Evolutionary conservation across 164 flowering plant species (phyloP).

Genomic region (Amborella trichopoda): DNA sequence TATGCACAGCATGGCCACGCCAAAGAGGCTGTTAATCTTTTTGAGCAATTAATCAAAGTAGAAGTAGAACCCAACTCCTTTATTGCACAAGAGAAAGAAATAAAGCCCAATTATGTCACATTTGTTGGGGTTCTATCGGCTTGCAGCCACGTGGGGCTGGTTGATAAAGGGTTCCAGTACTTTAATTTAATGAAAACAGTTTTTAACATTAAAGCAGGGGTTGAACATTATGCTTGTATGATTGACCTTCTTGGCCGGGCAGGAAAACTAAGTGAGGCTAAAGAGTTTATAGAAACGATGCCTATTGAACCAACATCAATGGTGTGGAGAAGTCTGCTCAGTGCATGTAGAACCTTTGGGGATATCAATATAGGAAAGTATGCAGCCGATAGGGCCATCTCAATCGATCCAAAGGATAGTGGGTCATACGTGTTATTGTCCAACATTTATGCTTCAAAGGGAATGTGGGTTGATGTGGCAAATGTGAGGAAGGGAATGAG

Average conservation of each 20-base stretch:
- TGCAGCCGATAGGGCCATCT: constrained; percentile 51
- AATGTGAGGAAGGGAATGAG: constrained; percentile 46
- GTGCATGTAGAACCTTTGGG: constrained; percentile 31
- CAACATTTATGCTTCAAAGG: constrained; percentile 43
- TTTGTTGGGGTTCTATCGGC: constrained; percentile 65
- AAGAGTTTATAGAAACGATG: constrained; percentile 47
- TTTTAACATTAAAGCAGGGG: constrained; percentile 45
- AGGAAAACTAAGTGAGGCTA: constrained; percentile 44
- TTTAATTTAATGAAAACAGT: constrained; percentile 33
- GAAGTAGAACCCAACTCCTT: too few relatives aligned
- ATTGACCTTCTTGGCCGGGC: constrained; percentile 62
- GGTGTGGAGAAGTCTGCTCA: constrained; percentile 59
- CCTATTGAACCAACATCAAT: constrained; percentile 44
- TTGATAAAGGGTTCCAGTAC: constrained; percentile 35
- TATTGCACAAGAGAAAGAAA: constrained; percentile 19
- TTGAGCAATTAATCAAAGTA: constrained; percentile 37
- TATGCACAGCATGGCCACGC: constrained; percentile 64
- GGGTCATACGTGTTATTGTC: constrained; percentile 44
- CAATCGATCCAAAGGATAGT: constrained; percentile 42
- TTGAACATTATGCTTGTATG: constrained; percentile 55
- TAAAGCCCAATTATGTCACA: constrained; percentile 53
- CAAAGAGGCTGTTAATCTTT: constrained; percentile 36
- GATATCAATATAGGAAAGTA: constrained; percentile 29
- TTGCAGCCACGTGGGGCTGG: constrained; percentile 55
- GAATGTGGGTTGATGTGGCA: constrained; percentile 48